Base-by-base conservation (phyloP, 331 rosid genomes). In the Quercus lobata region DNA sequence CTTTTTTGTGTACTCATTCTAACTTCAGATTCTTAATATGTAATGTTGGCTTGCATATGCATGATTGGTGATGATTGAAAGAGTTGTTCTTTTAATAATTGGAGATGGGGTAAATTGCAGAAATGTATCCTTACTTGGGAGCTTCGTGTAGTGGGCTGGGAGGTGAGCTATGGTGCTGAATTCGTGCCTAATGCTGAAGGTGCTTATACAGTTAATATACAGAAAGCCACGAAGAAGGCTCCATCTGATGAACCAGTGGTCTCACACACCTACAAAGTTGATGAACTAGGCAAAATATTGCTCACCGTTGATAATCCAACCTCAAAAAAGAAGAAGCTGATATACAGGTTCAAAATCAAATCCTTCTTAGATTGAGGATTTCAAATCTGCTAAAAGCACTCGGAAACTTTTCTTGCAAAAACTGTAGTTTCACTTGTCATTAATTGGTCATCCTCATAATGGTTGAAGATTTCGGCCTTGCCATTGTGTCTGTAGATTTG, bases 61-160 rank as follows among this genome's bases (percentile, higher is more conserved):
- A 24, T 65, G 46, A 30, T 65, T 32, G 44, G 44, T 29, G 69
- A 62, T 80, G 74, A 32, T 61, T 55, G 52, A 65, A 69, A 32
- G 76, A 62, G 25, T 9, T 24, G 15, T 24, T 18, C 27, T 57
- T 81, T 86, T 22, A 27, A 53, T 76, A 72, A 71, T 65, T 54
- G 71, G 80, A 30, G 49, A 22, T 74, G 34, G 44, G 9, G 15
- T 83, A 41, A 75, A 71, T 75, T 89, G 82, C 90, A 95, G 99
- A 91, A 89, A 80, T 95, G 99, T 85, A 79, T 85, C 69, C 87
- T 93, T 79, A 90, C 87, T 69, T 95, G 97, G 99, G 99, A 95
- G 92, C 92, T 95, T 69, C 90, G 99, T 3, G 99, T 95, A 5
- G 97, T 93, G 57, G 98, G 97, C 34, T 95, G 99, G 99, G 99